Evolutionary conservation across 441 rosid genomes (phyloP).

Genomic region (Geranium incanum): DNA sequence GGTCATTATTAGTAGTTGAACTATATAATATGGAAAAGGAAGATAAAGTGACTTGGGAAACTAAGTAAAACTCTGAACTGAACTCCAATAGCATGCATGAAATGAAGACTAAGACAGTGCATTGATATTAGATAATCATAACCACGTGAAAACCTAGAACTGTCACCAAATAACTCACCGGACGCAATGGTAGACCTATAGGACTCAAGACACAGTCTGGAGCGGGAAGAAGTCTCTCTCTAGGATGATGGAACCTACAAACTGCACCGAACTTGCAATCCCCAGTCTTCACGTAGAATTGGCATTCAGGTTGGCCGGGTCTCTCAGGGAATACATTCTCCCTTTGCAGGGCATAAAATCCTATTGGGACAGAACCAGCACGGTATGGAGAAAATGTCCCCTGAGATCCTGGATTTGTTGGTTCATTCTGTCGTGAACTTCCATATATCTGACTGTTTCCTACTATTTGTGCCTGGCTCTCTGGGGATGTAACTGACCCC

Average conservation of each 20-base stretch:
- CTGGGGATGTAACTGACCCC: conserved; percentile 79
- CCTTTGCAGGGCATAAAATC: conserved; percentile 70
- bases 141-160: neutral
- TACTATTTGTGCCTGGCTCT: conserved; percentile 44
- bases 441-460: conserved; percentile 60
- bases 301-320: conserved; percentile 95
- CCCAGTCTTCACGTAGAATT: conserved; percentile 96
- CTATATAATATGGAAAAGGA: neutral
- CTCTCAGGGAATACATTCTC: conserved; percentile 92
- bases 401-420: conserved; percentile 47
- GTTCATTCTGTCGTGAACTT: conserved; percentile 49
- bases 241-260: conserved; percentile 93
- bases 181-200: conserved; percentile 89
- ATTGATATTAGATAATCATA: neutral
- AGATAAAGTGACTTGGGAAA: neutral
- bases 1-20: conserved; percentile 4
- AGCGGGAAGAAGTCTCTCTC: conserved; percentile 80
- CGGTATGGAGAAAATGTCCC: conserved; percentile 48
- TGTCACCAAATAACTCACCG: conserved; percentile 42
- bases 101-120: neutral
- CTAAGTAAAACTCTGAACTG: too few relatives aligned
- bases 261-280: conserved; percentile 97
- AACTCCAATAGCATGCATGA: neutral
- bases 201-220: conserved; percentile 90
- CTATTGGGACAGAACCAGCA: conserved; percentile 49